A percentile compares a stretch with the other conserved stretches of the same genome.
phyloP scores from a whole-genome alignment of 768 basidiomycete genomes.

The Lentinula sp. region DNA sequence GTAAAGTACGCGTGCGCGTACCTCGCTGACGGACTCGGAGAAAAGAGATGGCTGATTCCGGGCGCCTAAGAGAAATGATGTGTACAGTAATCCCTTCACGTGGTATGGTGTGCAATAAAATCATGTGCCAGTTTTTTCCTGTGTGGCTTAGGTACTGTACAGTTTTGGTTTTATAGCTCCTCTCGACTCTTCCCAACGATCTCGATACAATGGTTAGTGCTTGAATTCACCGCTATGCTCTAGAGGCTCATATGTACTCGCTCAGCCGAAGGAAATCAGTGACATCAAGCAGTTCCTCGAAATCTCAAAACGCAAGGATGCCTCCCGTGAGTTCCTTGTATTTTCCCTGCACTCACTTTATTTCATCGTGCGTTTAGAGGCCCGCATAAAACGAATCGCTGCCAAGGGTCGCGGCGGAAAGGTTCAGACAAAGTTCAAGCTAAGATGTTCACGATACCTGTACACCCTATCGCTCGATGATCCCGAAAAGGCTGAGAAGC shows the following conservation, averaged over 20 bases:
- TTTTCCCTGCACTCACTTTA: neutral
- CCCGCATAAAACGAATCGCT: slow-evolving; percentile 94
- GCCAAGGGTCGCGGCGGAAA: slow-evolving; percentile 64
- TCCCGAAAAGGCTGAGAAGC: slow-evolving; percentile 97
- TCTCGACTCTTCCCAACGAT: neutral
- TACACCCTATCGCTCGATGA: slow-evolving; percentile 97
- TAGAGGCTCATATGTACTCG: neutral
- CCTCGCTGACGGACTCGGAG: neutral
- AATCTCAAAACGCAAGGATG: slow-evolving; percentile 96
- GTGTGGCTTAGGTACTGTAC: neutral
- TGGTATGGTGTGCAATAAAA: neutral
- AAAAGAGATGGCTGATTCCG: neutral
- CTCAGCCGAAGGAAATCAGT: slow-evolving; percentile 91
- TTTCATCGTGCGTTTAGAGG: slow-evolving; percentile 48
- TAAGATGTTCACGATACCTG: slow-evolving; percentile 92
- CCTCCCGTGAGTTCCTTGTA: slow-evolving; percentile 68
- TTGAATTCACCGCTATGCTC: neutral
- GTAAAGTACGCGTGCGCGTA: neutral
- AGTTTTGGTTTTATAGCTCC: neutral
- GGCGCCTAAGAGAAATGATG: neutral
- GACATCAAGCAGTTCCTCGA: slow-evolving; percentile 99
- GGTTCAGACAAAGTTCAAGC: slow-evolving; percentile 94
- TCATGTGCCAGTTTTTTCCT: neutral
- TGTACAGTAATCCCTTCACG: neutral
- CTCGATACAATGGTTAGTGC: slow-evolving; percentile 5